Base-by-base conservation (phyloP, 2,329 filamentous ascomycete genomes). In the Pseudogymnoascus sp. region DNA sequence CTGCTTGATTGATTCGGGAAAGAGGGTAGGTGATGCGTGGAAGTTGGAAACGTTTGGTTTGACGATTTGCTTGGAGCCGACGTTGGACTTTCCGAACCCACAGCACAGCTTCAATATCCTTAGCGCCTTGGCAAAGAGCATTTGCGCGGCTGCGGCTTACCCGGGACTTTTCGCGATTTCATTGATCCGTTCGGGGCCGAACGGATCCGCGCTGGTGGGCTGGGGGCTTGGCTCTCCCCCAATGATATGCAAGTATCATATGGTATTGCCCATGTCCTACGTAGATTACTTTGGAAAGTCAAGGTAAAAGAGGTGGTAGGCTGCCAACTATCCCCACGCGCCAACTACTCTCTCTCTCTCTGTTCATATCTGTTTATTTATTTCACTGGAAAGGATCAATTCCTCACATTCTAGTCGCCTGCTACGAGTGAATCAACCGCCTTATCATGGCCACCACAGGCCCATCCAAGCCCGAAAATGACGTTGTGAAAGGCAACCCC, bases 401-500 rank as follows among this genome's bases (percentile, higher is more conserved):
- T 21, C 21, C 39, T 24, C 59, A 15, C 44, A 7, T 24, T 13
- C 3, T 5, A 33, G 26, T 33, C 36, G 11, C 29, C 41, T 17
- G 4, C n/a, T 59, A 21, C 41, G 26, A 36, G 29, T 29, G 60
- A 58, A 26, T 10, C 5, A 13, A 31, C 26, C 35, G 8, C 21
- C 35, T 31, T n/a, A 47, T 24, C 13, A 60, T 44, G 59, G 59
- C 29, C 40, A 44, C 6, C 59, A 60, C 59, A 1, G 66, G 78
- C 67, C 64, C 71, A 10, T 67, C 64, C 61, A 71, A 69, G 33
- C 68, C 72, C 69, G 69, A 67, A 61, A 67, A 68, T 61, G 67
- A 64, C 36, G 61, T 62, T 60, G 61, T 63, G 13, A 66, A 73
- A 39, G 33, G 2, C 33, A 59, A 37, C 36, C 33, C 57, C 36